Percentiles rank a stretch among this genome's conserved stretches.
Evolutionary conservation across 2,329 filamentous ascomycete species (phyloP).

Genomic region (Alternaria brassicicola): DNA sequence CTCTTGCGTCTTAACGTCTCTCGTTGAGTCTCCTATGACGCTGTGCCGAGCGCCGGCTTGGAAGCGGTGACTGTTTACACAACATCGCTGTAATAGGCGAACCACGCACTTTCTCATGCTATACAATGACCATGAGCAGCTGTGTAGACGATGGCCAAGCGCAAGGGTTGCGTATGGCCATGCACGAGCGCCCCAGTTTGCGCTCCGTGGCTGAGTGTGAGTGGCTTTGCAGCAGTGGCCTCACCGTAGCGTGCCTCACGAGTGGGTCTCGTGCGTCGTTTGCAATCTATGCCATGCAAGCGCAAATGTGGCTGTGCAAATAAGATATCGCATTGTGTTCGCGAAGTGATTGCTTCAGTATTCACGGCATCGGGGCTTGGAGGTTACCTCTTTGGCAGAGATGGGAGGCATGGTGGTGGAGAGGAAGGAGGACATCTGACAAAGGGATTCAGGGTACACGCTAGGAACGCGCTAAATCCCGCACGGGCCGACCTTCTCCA

Average conservation of each 20-base stretch:
- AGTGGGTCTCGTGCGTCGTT: constrained; percentile 25
- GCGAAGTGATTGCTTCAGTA: neutral
- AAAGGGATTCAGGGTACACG: constrained; percentile 4
- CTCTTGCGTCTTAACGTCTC: neutral
- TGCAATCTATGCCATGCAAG: constrained; percentile 3
- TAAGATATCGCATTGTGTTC: neutral
- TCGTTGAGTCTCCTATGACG: neutral
- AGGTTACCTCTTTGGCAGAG: neutral
- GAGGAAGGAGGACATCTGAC: neutral
- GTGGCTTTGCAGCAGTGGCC: constrained; percentile 22
- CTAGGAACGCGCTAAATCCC: neutral
- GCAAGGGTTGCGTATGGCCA: constrained; percentile 11
- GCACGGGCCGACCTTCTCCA: constrained; percentile 9
- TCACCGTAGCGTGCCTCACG: constrained; percentile 22
- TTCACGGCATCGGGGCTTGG: neutral
- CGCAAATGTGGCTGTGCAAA: constrained; percentile 18
- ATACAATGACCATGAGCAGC: constrained; percentile 4
- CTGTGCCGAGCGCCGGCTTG: constrained; percentile 24
- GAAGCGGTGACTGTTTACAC: neutral
- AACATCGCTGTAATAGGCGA: neutral
- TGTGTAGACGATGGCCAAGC: constrained; percentile 12
- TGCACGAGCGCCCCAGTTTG: constrained; percentile 15
- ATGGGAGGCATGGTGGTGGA: neutral
- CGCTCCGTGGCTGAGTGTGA: constrained; percentile 31
- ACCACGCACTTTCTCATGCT: neutral